Evolutionary conservation across 2,329 filamentous ascomycete species (phyloP), one percentile per base, ranked within the genome.

Genomic region (Alternaria triticimaculans): DNA sequence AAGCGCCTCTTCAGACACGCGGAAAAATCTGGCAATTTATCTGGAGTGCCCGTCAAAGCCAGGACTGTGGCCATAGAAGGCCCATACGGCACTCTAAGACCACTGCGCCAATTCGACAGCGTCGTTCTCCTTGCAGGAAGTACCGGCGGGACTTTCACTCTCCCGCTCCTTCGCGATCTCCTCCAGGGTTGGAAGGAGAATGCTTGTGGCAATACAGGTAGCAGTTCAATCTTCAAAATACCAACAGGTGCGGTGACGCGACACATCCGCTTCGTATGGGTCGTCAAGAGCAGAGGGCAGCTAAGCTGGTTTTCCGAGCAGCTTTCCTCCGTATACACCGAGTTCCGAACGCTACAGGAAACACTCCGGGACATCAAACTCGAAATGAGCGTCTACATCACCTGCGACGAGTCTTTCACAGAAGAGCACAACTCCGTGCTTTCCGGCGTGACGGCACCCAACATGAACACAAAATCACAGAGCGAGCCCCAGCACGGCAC

Each of bases 61-160:
- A 78, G 76, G 66, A 76, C 79, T 0, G 83, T 86, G 7, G 80
- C 84, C 3, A 82, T 89, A 18, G 85, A 87, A 69, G 86, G 86
- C 0, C 85, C 87, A 1, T 88, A 87, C 64, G 85, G 87, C 28
- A 76, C 72, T 23, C 77, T 87, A 6, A 76, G 86, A 55, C 81
- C 84, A 2, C 77, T 89, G 15, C 81, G 83, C 21, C 87, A 89
- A 68, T 90, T 89, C 63, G 88, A 90, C 64, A 88, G 84, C 58
- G 82, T 89, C 3, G 79, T 90, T 1, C 75, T 90, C 1, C 78
- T 90, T 9, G 87, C 88, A 8, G 87, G 87, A 21, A 86, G 86
- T 18, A 89, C 86, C 49, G 89, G 89, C 3, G 85, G 85, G 23
- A 87, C 87, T 0, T 90, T 87, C 68, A 86, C 84, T 1, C 71